Percentiles rank a stretch among this genome's conserved stretches.
Conservation (phyloP, 2,329 filamentous ascomycete species). For the Calycina herbarum region DNA sequence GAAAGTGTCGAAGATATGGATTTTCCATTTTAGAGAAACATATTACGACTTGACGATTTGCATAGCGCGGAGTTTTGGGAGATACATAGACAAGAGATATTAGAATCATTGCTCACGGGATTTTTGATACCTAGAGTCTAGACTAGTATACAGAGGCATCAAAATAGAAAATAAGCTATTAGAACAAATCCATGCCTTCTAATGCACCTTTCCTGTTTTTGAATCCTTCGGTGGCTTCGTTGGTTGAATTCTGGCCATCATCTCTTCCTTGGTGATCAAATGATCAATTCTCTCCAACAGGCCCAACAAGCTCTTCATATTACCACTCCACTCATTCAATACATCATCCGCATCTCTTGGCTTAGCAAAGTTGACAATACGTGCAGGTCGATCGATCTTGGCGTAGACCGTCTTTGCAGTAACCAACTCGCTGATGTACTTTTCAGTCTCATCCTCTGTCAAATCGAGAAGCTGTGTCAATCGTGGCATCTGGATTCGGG, state of each 20-base stretch:
- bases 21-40: conserved; percentile 54
- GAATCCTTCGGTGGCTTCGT: conserved; percentile 36
- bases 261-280: conserved; percentile 98
- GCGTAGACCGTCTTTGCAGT: conserved; percentile 98
- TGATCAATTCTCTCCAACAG: conserved; percentile 91
- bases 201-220: conserved; percentile 42
- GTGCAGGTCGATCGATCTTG: conserved; percentile 92
- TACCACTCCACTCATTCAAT: conserved; percentile 96
- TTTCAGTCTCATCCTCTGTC: conserved; percentile 93
- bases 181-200: conserved; percentile 21
- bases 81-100: conserved; percentile 18
- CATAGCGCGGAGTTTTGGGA: conserved; percentile 30
- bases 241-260: conserved; percentile 97
- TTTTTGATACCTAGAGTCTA: conserved; percentile 37
- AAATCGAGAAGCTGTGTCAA: conserved; percentile 89
- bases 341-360: conserved; percentile 93
- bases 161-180: conserved; percentile 21
- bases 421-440: conserved; percentile 96
- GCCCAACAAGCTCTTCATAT: conserved; percentile 91
- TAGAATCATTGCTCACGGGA: conserved; percentile 19
- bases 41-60: conserved; percentile 2
- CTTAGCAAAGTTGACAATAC: conserved; percentile 92
- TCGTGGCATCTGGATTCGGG: conserved; percentile 88
- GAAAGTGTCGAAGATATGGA: conserved; percentile 68
- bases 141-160: conserved; percentile 38